phyloP scores from a whole-genome alignment of 352 stramenopile genomes.

The Pythium scleroteichum region DNA sequence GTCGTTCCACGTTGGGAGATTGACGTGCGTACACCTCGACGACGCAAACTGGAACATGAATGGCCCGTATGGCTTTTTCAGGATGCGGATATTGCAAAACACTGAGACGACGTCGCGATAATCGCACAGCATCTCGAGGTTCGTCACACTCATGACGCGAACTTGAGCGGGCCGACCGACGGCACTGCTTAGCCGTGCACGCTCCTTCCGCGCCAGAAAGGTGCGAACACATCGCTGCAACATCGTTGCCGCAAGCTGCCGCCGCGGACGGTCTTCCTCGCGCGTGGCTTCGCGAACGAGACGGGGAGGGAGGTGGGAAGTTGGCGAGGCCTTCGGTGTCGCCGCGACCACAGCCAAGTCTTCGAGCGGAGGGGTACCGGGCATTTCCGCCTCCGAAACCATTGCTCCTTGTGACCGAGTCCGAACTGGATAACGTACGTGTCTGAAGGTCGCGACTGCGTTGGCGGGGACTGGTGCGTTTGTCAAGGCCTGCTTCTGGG shows the following conservation, averaged over 20 bases:
- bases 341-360: background rate
- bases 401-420: slow-evolving; percentile 3
- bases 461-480: background rate
- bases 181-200: slow-evolving; percentile 36
- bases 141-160: slow-evolving; percentile 40
- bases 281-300: slow-evolving; percentile 30
- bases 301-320: slow-evolving; percentile 3
- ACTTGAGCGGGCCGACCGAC: slow-evolving; percentile 67
- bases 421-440: slow-evolving; percentile 22
- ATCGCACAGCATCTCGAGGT: slow-evolving; percentile 76
- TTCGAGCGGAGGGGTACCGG: slow-evolving; percentile 58
- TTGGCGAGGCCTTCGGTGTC: background rate
- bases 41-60: slow-evolving; percentile 89
- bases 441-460: slow-evolving; percentile 12
- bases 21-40: slow-evolving; percentile 50
- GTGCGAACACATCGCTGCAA: slow-evolving; percentile 39
- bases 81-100: slow-evolving; percentile 77
- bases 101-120: slow-evolving; percentile 65
- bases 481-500: no score
- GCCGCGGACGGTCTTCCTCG: slow-evolving; percentile 38
- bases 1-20: slow-evolving; percentile 60
- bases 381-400: slow-evolving; percentile 38
- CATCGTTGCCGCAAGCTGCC: slow-evolving; percentile 33
- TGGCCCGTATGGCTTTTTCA: slow-evolving; percentile 85
- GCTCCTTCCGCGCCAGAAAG: slow-evolving; percentile 40